Evolutionary conservation across 1,139 yeast genomes (phyloP), one percentile per base, ranked within the genome.

Genomic region (Magnusiomyces suaveolens): DNA sequence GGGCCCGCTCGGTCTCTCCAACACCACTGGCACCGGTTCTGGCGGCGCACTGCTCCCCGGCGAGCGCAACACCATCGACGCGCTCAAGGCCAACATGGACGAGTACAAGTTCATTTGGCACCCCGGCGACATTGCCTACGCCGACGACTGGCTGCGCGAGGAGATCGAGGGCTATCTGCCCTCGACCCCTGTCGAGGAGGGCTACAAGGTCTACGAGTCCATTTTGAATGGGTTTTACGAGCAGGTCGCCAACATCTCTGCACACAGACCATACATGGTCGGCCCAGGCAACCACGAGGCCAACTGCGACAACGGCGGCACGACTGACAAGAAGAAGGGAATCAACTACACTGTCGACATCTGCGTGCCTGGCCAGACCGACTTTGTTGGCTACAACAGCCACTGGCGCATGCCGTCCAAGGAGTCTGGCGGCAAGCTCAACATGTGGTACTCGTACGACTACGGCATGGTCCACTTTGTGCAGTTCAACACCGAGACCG

Each of bases 401-500:
- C 67, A 60, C 51, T 64, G 57, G 57, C 48, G 58, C 44, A 65
- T 65, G 68, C 68, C 68, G 1, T 55, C 56, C 47, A 52, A 48
- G 14, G 65, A 61, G 54, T 58, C 65, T 39, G 58, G 62, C 23
- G 62, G 67, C 39, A 54, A 56, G 25, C 54, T 46, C 25, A 63
- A 63, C 53, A 62, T 65, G 60, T 67, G 69, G 70, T 67, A 65
- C 55, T 66, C 69, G 3, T 66, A 63, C 48, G 67, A 67, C 52
- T 64, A 67, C 52, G 69, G 68, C 33, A 59, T 61, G 52, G 69
- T 62, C 8, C 69, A 67, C 52, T 66, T 66, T 56, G 61, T 67
- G n/a, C 64, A 62, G 50, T 53, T 66, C 56, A 63, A 63, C 54
- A 64, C 68, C 25, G 70, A 66, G 56, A 63, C 69, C 3, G 69